Conservation (phyloP, 176 grass and related monocot genomes). For the Rhynchospora tenuis region DNA sequence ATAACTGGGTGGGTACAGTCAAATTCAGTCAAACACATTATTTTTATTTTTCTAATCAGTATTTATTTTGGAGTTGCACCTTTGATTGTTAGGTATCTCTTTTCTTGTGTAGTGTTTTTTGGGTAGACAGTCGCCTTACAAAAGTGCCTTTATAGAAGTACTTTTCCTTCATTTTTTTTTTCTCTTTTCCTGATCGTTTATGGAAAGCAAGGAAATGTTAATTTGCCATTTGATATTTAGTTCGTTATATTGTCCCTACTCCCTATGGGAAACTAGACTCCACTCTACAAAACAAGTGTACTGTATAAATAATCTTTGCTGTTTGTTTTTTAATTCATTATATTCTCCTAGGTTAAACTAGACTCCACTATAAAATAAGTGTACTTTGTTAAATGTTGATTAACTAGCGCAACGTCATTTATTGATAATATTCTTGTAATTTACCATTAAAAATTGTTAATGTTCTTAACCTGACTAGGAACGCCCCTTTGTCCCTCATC, state of each 20-base stretch:
- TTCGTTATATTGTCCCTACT: not conserved
- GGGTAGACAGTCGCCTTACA: not conserved
- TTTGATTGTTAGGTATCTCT: constrained; percentile 5
- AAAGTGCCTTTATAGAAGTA: not conserved
- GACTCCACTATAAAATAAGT: not conserved
- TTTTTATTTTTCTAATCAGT: not conserved
- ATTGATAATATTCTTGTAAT: too few species aligned
- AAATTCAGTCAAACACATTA: not conserved
- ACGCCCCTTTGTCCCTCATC: too few species aligned
- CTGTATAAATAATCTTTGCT: not conserved
- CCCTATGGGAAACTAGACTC: not conserved
- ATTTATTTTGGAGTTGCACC: constrained; percentile 3
- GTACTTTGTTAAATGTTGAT: not conserved
- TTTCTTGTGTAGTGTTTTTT: not conserved
- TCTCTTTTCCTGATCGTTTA: not conserved
- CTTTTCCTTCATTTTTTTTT: not conserved
- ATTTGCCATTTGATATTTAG: not conserved
- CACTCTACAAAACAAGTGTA: not conserved
- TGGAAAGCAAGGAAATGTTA: not conserved
- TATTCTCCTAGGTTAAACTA: not conserved
- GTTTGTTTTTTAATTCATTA: not conserved
- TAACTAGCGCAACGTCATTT: too few species aligned
- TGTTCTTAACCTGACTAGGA: too few species aligned
- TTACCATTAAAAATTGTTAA: too few species aligned
- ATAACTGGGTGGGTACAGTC: not conserved